Evolutionary conservation across 1,284 basidiomycete species (phyloP).

Genomic region (Wolfiporia cocos): DNA sequence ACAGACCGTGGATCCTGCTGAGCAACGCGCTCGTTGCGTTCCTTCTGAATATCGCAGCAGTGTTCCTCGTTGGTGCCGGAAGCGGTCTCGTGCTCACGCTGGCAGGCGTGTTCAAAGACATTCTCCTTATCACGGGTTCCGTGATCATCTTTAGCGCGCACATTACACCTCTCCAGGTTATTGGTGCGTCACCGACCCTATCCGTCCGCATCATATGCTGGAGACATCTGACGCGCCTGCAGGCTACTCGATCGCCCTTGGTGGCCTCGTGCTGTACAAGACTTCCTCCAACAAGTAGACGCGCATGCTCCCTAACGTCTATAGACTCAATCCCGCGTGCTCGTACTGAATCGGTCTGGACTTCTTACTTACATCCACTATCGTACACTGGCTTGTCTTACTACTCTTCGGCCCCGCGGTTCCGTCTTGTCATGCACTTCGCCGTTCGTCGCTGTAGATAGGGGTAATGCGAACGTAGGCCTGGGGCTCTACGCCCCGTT

Average conservation of each 20-base stretch:
- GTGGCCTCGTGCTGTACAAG: slow-evolving; percentile 78
- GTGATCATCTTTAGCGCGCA: slow-evolving; percentile 78
- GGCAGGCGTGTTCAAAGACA: slow-evolving; percentile 94
- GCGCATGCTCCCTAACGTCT: too few species aligned
- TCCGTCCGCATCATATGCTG: slow-evolving; percentile 6
- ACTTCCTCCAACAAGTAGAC: slow-evolving; percentile 61
- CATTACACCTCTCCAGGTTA: slow-evolving; percentile 81
- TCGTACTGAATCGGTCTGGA: too few species aligned
- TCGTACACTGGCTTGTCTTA: too few species aligned
- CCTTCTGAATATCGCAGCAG: slow-evolving; percentile 88
- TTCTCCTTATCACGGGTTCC: slow-evolving; percentile 87
- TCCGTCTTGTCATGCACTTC: too few species aligned
- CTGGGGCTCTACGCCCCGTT: too few species aligned
- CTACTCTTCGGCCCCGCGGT: too few species aligned
- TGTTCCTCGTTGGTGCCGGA: slow-evolving; percentile 89
- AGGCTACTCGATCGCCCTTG: slow-evolving; percentile 82
- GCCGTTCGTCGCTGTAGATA: too few species aligned
- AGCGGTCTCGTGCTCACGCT: slow-evolving; percentile 89
- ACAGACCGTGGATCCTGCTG: slow-evolving; percentile 67
- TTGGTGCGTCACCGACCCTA: slow-evolving; percentile 48
- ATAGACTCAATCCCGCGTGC: too few species aligned
- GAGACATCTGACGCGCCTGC: slow-evolving; percentile 2
- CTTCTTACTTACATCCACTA: too few species aligned
- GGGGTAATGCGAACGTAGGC: too few species aligned
- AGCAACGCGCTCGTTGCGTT: slow-evolving; percentile 89